Evolutionary conservation across 2,329 filamentous ascomycete species (phyloP), one percentile per base, ranked within the genome.

Genomic region (Nemania serpens): DNA sequence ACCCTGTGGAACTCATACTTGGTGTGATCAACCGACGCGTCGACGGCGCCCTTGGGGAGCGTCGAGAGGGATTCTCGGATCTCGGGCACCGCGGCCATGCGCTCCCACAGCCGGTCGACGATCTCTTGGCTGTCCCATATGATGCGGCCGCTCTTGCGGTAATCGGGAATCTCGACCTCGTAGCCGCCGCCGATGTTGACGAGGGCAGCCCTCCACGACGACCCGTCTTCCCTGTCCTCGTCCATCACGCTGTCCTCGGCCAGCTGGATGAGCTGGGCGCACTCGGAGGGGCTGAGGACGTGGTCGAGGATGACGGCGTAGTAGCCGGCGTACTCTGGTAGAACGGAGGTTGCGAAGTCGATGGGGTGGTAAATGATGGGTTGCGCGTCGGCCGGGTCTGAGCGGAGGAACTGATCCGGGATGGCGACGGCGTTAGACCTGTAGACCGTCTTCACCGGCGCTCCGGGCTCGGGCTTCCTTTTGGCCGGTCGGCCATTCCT

Each of bases 141-240:
- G 65, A 94, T 91, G 2, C 91, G 83, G n/a, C 88, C 88, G 68
- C 88, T 88, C 62, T 90, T 88, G 15, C 91, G 82, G 50, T 85
- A 84, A 9, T 85, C 81, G 1, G 82, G 78, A 3, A 81, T 75
- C 43, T 87, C 73, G 2, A 79, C 74, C 74, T 94, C 87, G 58
- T 73, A 77, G 2, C 89, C 89, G 4, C 74, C 74, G 5, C 89
- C 89, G 22, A 85, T 73, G 70, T 89, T 89, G 59, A 93, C 81
- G 73, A 91, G 81, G 0, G 91, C 91, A 1, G 85, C 84, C 51
- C 81, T 79, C 91, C 91, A 94, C 1, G 78, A 74, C 61, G 69
- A 76, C 1, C 66, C 70, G 37, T 59, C 63, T 2, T 41, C 45
- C 20, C 73, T 73, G 59, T 76, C 77, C 41, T 76, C 70, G 66